phyloP scores from a whole-genome alignment of 2,329 filamentous ascomycete genomes.

The Sporothrix pallida region DNA sequence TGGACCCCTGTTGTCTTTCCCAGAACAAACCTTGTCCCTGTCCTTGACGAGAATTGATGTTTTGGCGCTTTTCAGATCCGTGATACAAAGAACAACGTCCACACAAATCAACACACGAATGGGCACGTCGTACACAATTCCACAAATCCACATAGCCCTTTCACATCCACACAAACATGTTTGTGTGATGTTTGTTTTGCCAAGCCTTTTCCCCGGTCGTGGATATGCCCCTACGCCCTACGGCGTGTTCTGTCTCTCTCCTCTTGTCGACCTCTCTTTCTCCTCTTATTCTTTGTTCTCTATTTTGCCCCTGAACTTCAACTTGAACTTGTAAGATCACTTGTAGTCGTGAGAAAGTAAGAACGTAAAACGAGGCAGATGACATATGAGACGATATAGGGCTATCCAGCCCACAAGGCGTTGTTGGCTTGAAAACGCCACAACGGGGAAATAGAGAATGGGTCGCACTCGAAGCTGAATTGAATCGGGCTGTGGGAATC shows the following conservation, averaged over 20 bases:
- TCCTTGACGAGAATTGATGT: not conserved
- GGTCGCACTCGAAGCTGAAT: too few relatives aligned
- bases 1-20: not conserved
- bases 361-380: too few relatives aligned
- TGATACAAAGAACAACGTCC: not conserved
- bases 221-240: conserved; percentile 3
- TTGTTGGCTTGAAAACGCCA: too few relatives aligned
- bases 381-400: not conserved
- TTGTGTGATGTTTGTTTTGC: conserved; percentile 22
- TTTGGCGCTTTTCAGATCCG: not conserved
- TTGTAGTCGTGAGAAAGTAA: too few relatives aligned
- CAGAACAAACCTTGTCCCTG: not conserved
- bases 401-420: not conserved
- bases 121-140: not conserved
- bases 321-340: too few relatives aligned
- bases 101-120: not conserved
- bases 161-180: conserved; percentile 14
- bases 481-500: not conserved
- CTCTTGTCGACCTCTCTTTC: not conserved
- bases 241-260: not conserved
- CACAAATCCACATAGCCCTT: conserved; percentile 1
- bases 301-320: too few relatives aligned
- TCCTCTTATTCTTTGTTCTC: too few relatives aligned
- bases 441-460: not conserved
- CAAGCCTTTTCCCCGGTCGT: not conserved